These are phyloP conservation scores for Zostera marina DNA, from an alignment of 116 monocot species.

Conservation along the genomic window DNA sequence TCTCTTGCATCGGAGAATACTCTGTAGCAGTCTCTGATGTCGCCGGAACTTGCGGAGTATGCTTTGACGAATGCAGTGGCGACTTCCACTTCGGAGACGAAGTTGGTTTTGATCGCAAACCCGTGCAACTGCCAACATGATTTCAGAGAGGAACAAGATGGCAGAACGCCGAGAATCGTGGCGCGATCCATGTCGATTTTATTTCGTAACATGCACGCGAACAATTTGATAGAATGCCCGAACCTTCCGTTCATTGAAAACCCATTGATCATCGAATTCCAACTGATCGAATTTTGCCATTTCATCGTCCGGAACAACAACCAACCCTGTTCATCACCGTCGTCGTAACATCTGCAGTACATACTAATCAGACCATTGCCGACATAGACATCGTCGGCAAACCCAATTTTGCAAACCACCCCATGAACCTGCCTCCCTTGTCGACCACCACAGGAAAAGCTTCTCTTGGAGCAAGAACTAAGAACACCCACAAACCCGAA, in stretches of 20 bases:
- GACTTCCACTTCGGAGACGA: conserved; percentile 12
- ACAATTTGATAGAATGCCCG: conserved; percentile 1
- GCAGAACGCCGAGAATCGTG: conserved; percentile 10
- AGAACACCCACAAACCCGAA: conserved; percentile 13
- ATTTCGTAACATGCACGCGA: conserved; percentile 6
- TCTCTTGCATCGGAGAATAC: conserved; percentile 10
- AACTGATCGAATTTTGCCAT: conserved; percentile 14
- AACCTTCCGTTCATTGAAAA: conserved; percentile 2
- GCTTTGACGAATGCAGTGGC: conserved; percentile 16
- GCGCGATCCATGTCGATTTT: conserved; percentile 9
- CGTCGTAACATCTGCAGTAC: conserved; percentile 17
- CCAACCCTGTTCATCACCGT: conserved; percentile 9
- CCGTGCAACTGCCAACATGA: conserved; percentile 9
- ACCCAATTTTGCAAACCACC: conserved; percentile 11
- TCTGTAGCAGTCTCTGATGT: conserved; percentile 10
- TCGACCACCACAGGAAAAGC: not conserved
- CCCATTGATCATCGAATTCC: conserved; percentile 26
- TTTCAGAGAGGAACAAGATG: conserved; percentile 1
- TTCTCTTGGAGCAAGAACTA: conserved; percentile 3
- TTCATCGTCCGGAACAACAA: conserved; percentile 12
- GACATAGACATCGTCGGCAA: conserved; percentile 8
- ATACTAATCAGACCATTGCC: conserved; percentile 19
- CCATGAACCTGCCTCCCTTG: conserved; percentile 18
- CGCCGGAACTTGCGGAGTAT: conserved; percentile 9
- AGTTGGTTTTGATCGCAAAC: conserved; percentile 10